phyloP scores from a whole-genome alignment of 768 basidiomycete genomes.

The Cyathus striatus region DNA sequence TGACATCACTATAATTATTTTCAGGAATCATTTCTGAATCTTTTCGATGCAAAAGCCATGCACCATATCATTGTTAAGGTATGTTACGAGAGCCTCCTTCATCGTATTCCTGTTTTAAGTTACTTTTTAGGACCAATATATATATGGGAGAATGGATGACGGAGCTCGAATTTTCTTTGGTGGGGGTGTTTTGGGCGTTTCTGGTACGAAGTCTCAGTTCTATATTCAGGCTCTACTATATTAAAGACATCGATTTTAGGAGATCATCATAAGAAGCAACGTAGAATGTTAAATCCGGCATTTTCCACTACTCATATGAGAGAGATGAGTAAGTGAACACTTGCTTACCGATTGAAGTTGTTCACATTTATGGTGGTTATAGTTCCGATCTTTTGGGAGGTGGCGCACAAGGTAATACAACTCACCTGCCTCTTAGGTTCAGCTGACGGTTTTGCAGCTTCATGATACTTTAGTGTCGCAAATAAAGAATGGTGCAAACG shows the following conservation, averaged over 20 bases:
- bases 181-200: conserved; percentile 12
- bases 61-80: conserved; percentile 42
- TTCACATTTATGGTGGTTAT: background rate
- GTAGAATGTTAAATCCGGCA: conserved; percentile 32
- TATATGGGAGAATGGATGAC: conserved; percentile 16
- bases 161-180: conserved; percentile 16
- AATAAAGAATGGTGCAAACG: conserved; percentile 20
- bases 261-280: conserved; percentile 16
- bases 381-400: conserved; percentile 32
- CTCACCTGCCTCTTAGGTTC: background rate
- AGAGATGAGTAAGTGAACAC: conserved; percentile 27
- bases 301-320: conserved; percentile 28
- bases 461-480: conserved; percentile 14
- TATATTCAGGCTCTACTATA: background rate
- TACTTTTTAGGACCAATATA: conserved; percentile 19
- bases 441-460: conserved; percentile 16
- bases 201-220: conserved; percentile 11
- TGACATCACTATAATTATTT: background rate
- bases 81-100: no score
- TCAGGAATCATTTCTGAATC: conserved; percentile 30
- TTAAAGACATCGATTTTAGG: background rate
- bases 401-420: conserved; percentile 20
- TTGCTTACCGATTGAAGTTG: no score
- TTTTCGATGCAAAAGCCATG: conserved; percentile 40
- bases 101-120: background rate